Evolutionary conservation across 306 rosid genomes (phyloP), one percentile per base, ranked within the genome.

Genomic region (Dryas alaskensis): DNA sequence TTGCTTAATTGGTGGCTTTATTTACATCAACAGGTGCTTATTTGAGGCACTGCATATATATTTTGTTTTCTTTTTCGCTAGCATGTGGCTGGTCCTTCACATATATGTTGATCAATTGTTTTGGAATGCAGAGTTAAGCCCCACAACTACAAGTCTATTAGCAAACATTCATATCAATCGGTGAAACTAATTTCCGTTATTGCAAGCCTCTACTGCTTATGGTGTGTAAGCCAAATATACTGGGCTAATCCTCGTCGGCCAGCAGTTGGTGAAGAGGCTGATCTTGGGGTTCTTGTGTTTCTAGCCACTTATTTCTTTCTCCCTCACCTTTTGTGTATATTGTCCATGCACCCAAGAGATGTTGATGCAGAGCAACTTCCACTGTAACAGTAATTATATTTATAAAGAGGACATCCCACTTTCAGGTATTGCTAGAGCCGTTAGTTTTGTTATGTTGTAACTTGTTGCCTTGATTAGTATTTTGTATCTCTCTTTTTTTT

Each of bases 181-280:
- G 59, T 79, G 77, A 78, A 83, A 66, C 96, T 93, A 57, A 67
- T 86, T 9, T 4, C 81, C 40, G n/a, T 61, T 48, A 63, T 89
- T 77, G 96, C 89, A 48, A 75, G 68, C 76, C 69, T 91, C 64
- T 93, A 93, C 79, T 82, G 96, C 78, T 67, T 89, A 58, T 93
- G 97, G 98, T 93, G 98, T 70, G 77, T 84, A 64, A 83, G 78
- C 79, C 96, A 89, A 81, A 78, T 93, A 72, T 91, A 87, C 75
- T 86, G 85, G 86, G 76, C 73, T 22, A 76, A 31, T 74, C 96
- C 96, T 31, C 97, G 87, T 10, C 90, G 87, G 25, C 81, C 98
- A 0, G 92, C 98, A 0, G 87, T 91, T 54, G 97, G 97, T 10
- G 97, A 93, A 90, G 98, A 93, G 79, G 97, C 98, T 39, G 98